A percentile compares a stretch with the other conserved stretches of the same genome.
Evolutionary conservation across 2,329 filamentous ascomycete species (phyloP).

Genomic region (Calonectria ilicicola): DNA sequence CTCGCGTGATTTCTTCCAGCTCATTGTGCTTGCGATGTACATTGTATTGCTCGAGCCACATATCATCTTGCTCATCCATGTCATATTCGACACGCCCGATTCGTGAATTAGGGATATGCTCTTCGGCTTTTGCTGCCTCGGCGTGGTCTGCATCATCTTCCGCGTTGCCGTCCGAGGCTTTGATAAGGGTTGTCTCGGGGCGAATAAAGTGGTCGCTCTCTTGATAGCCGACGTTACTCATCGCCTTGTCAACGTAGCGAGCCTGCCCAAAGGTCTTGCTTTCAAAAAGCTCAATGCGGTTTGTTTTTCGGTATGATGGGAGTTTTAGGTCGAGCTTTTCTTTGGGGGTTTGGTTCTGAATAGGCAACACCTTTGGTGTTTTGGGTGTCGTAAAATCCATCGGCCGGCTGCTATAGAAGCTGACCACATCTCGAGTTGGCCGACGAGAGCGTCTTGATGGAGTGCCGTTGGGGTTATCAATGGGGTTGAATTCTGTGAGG

Average conservation of each 20-base stretch:
- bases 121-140: constrained; percentile 43
- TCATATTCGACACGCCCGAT: constrained; percentile 96
- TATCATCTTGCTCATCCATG: constrained; percentile 99
- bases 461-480: constrained; percentile 47
- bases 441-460: constrained; percentile 55
- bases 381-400: constrained; percentile 62
- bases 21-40: constrained; percentile 78
- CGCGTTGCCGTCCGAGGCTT: constrained; percentile 68
- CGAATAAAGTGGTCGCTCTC: constrained; percentile 91
- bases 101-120: constrained; percentile 47
- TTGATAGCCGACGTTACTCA: constrained; percentile 96
- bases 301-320: constrained; percentile 80
- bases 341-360: constrained; percentile 83
- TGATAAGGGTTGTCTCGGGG: constrained; percentile 78
- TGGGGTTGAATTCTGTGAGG: constrained; percentile 45
- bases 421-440: constrained; percentile 62
- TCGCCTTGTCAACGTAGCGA: constrained; percentile 94
- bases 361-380: constrained; percentile 76
- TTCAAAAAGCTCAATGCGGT: constrained; percentile 84
- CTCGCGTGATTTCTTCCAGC: constrained; percentile 87
- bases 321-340: constrained; percentile 83
- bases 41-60: constrained; percentile 92
- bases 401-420: constrained; percentile 65
- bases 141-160: constrained; percentile 70
- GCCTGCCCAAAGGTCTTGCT: constrained; percentile 87